Evolutionary conservation across 176 grass and related monocot species (phyloP), one percentile per base, ranked within the genome.

Genomic region (Raddia distichophylla): DNA sequence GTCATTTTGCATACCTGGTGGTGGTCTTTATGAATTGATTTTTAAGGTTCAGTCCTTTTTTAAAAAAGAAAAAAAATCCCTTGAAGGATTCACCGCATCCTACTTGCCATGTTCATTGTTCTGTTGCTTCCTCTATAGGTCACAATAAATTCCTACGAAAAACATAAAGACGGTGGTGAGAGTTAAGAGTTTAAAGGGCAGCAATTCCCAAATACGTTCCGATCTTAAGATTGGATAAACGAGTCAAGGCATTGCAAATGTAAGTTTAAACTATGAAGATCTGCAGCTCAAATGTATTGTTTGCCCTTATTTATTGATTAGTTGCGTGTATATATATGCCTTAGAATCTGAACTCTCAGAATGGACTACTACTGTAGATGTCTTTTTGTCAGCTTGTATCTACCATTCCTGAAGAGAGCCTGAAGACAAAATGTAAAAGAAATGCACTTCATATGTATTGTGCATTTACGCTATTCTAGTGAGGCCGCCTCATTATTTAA

Each of bases 141-240:
- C 35, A 81, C 75, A 0, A 91, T 75, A 88, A 94, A 89, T 89
- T 63, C 79, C 7, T 83, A 90, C 1, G 91, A 82, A 77, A 90
- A 92, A 68, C 89, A 82, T 73, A 77, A 86, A 75, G 86, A 91
- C 46, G 82, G 79, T 64, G 59, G 7, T 65, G 90, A 91, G 78
- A 83, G 75, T 71, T 73, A 52, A 67, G 3, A 90, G 20, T 2
- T 18, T 52, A 49, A 59, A 43, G 42, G 83, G 32, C 40, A n/a
- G 11, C 35, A 57, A 50, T 55, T 54, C 8, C 20, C 19, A 40
- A 34, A 35, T 56, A 62, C 42, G 66, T 4, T 49, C 16, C 32
- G 3, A 18, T 62, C 18, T 67, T 22, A 67, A 77, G 52, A 76
- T 54, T 45, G 56, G 44, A 46, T 76, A 40, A 80, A 79, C 27